Evolutionary conservation across 352 stramenopile species (phyloP).

Genomic region (Globisporangium perplexum): DNA sequence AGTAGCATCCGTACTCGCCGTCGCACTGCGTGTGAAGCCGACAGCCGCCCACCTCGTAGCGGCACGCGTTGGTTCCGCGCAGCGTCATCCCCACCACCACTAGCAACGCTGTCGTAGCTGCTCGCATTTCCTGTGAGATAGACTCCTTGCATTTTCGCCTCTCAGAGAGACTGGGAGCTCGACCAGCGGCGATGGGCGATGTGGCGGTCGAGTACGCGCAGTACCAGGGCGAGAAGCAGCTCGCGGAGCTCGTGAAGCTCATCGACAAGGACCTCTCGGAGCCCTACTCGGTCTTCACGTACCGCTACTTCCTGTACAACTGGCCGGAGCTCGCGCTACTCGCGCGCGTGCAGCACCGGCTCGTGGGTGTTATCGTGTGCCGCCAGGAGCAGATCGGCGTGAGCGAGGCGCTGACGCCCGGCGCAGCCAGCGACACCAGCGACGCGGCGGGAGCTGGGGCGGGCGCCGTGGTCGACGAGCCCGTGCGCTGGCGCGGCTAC

Average conservation of each 20-base stretch:
- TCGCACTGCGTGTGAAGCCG: too few species aligned
- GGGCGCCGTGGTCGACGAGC: background rate
- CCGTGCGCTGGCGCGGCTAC: conserved; percentile 80
- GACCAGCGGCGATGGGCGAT: background rate
- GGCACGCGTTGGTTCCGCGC: too few species aligned
- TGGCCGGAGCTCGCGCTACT: conserved; percentile 92
- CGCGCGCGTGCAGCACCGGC: conserved; percentile 73
- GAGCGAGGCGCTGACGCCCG: conserved; percentile 33
- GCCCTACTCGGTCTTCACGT: conserved; percentile 96
- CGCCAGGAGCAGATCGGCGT: conserved; percentile 81
- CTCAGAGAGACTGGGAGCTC: too few species aligned
- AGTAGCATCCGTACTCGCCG: too few species aligned
- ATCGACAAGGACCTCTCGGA: conserved; percentile 94
- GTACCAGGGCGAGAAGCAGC: conserved; percentile 87
- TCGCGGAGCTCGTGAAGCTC: conserved; percentile 89
- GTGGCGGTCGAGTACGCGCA: conserved; percentile 41
- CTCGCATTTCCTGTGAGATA: too few species aligned
- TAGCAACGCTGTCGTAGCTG: too few species aligned
- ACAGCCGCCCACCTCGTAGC: too few species aligned
- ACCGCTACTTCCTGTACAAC: conserved; percentile 95
- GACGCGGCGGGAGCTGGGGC: background rate
- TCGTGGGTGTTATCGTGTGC: conserved; percentile 91
- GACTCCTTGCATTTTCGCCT: background rate
- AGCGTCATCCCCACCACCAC: too few species aligned
- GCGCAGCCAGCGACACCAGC: background rate